Evolutionary conservation across 1,139 yeast species (phyloP).

Genomic region (Pichia sp.): DNA sequence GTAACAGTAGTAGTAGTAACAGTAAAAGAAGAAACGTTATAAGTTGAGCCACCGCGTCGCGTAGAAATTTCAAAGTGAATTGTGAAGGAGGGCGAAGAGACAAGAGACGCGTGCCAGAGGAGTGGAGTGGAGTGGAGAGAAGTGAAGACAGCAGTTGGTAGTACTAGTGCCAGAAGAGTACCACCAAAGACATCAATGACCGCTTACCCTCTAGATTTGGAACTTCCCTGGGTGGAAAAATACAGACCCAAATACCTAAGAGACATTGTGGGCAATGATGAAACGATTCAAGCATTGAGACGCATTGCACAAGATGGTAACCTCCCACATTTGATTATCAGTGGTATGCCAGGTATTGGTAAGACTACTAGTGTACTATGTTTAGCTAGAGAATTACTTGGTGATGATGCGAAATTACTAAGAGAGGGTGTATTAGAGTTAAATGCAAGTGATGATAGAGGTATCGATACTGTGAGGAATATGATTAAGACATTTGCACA

Average conservation of each 20-base stretch:
- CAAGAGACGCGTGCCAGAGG: slow-evolving; percentile 36
- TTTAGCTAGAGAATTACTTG: slow-evolving; percentile 77
- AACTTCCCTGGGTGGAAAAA: slow-evolving; percentile 70
- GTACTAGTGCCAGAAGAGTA: too few relatives aligned
- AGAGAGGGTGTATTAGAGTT: slow-evolving; percentile 83
- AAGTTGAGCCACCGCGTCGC: slow-evolving; percentile 84
- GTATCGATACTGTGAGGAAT: slow-evolving; percentile 89
- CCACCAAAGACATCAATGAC: background rate
- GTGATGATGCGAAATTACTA: slow-evolving; percentile 42
- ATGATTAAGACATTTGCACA: slow-evolving; percentile 94
- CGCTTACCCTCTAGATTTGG: slow-evolving; percentile 24
- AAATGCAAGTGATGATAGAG: slow-evolving; percentile 96
- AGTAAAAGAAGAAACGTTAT: slow-evolving; percentile 89
- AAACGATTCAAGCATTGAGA: slow-evolving; percentile 76
- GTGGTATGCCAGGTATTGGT: slow-evolving; percentile 96
- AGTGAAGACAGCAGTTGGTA: too few relatives aligned
- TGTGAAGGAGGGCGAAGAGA: slow-evolving; percentile 50
- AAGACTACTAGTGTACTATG: slow-evolving; percentile 93
- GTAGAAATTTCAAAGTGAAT: too few relatives aligned
- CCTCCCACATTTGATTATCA: slow-evolving; percentile 92
- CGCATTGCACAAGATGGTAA: slow-evolving; percentile 89
- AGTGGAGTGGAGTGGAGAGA: slow-evolving; percentile 46
- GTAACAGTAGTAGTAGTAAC: slow-evolving; percentile 75
- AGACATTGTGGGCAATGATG: slow-evolving; percentile 91
- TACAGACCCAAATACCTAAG: slow-evolving; percentile 74